Evolutionary conservation across 257 asterid genomes (phyloP).

Genomic region (Capsicum pubescens): DNA sequence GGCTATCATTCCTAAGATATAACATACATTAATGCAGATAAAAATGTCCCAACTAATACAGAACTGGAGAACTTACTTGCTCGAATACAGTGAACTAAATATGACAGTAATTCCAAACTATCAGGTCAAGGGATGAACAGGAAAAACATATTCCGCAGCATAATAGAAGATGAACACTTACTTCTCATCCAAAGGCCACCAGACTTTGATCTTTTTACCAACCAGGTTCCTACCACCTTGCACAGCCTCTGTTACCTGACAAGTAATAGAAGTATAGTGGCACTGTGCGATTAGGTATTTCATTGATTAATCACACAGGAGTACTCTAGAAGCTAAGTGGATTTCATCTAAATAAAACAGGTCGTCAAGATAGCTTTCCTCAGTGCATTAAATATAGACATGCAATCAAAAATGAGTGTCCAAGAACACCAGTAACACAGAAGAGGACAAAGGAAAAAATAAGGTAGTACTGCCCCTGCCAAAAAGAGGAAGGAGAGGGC

Average conservation of each 20-base stretch:
- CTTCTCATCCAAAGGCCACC: constrained; percentile 86
- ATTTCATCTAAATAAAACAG: neutral
- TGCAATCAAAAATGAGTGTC: neutral
- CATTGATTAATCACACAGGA: constrained; percentile 7
- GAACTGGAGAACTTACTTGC: neutral
- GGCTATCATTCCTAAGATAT: neutral
- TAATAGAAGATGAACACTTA: constrained; percentile 48
- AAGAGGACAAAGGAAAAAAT: neutral
- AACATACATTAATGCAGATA: neutral
- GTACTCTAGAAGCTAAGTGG: neutral
- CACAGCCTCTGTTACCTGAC: constrained; percentile 57
- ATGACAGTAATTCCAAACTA: constrained; percentile 10
- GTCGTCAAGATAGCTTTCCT: neutral
- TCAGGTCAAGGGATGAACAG: neutral
- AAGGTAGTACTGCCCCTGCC: constrained; percentile 8
- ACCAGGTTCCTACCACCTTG: constrained; percentile 62
- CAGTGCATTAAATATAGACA: neutral
- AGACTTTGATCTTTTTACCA: constrained; percentile 81
- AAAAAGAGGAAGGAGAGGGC: neutral
- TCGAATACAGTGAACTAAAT: neutral
- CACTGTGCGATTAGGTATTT: neutral
- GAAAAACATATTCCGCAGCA: constrained; percentile 6
- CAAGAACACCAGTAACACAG: neutral
- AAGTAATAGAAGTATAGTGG: neutral
- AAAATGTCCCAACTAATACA: neutral